phyloP scores from a whole-genome alignment of 1,284 basidiomycete genomes.

The Coniferiporia sulphurascens region DNA sequence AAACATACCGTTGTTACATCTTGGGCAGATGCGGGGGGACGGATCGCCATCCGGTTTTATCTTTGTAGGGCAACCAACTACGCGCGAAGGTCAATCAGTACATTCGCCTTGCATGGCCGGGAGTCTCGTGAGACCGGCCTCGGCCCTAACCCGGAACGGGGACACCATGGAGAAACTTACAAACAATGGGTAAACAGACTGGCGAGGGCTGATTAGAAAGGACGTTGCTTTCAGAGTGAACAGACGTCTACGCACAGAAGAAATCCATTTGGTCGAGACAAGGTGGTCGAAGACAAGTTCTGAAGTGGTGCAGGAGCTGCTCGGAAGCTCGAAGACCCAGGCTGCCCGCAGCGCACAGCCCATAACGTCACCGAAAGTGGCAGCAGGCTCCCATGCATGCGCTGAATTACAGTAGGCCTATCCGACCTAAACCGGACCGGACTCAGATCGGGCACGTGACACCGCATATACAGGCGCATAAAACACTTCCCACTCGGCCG shows the following conservation, averaged over 20 bases:
- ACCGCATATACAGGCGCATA: too few species aligned
- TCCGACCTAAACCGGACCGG: too few species aligned
- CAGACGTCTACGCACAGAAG: constrained; percentile 30
- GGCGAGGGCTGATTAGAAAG: constrained; percentile 10
- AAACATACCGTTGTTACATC: constrained; percentile 14
- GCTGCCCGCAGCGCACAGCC: neutral
- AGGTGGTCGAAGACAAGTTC: neutral
- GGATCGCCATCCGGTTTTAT: constrained; percentile 40
- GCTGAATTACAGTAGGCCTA: too few species aligned
- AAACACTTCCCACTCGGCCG: too few species aligned
- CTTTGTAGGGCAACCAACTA: constrained; percentile 47
- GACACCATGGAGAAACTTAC: too few species aligned
- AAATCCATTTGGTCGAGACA: constrained; percentile 25
- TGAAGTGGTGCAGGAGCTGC: neutral
- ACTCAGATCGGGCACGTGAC: too few species aligned
- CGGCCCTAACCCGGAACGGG: too few species aligned
- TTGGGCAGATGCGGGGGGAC: constrained; percentile 41
- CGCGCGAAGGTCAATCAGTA: neutral
- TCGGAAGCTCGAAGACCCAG: neutral
- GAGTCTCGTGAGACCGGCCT: too few species aligned
- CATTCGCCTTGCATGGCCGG: neutral
- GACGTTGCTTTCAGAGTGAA: neutral
- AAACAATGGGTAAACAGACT: constrained; percentile 46
- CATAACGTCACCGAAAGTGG: too few species aligned
- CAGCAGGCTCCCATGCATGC: too few species aligned